Base-by-base conservation (phyloP, 163 green algal genomes). In the Chloromonas sp. region DNA sequence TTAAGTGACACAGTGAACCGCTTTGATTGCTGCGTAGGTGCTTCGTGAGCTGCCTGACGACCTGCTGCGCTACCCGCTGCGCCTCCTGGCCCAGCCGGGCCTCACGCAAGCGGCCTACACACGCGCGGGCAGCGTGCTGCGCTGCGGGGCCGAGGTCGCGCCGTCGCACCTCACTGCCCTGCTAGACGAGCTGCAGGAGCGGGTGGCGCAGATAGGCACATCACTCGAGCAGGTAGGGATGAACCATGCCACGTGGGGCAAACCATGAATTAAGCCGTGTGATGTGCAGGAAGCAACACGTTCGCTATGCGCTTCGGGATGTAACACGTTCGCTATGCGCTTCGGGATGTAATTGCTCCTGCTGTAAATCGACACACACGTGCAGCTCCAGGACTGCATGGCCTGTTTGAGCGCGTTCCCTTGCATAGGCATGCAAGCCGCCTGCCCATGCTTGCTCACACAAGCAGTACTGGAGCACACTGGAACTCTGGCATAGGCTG, bases 61-160 rank as follows among this genome's bases (percentile, higher is more conserved):
- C 14, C 84, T 92, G 78, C 78, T 96, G 57, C 83, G 84, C 82
- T 87, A 91, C 71, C 87, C 95, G 36, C 88, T 91, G 0, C 61
- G 70, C 3, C 81, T 96, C 79, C 86, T 97, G 78, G 87, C 84
- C 0, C 82, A 86, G 14, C 78, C 89, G 14, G 90, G 90, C 1
- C 88, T 97, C 13, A 91, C 91, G 5, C 91, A 96, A 3, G n/a
- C 84, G 0, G 84, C 90, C 0, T 96, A 96, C 85, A 88, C 84
- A 5, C 86, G 89, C 5, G 88, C 87, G 1, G 85, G 81, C 36
- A 87, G 81, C 57, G 87, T 95, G 58, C 71, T 97, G 1, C 90
- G 88, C 58, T 85, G 92, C 58, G 79, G 96, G 3, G 89, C 92
- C 8, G 87, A 92, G 71, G 88, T 87, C 0, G 88, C 88, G 2